Percentiles rank a stretch among this genome's conserved stretches.
Evolutionary conservation across 495 filamentous ascomycete genomes (phyloP).

Genomic region (Trichoderma parareesei): DNA sequence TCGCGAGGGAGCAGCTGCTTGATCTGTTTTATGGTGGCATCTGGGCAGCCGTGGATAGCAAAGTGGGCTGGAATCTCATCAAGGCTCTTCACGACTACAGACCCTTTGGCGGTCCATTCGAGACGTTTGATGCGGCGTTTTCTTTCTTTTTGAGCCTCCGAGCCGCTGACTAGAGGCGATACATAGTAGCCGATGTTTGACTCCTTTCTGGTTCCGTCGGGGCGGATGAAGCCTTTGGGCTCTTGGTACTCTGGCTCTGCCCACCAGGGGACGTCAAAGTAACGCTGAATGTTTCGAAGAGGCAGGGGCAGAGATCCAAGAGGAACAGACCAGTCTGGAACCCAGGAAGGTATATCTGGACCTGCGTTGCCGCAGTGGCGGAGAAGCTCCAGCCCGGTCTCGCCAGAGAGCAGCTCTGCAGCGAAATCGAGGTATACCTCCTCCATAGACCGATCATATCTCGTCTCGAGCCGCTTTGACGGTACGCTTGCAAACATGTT

Average conservation of each 20-base stretch:
- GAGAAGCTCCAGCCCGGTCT: neutral
- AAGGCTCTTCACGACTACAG: neutral
- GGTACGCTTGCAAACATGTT: neutral
- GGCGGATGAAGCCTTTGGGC: neutral
- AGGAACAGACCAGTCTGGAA: neutral
- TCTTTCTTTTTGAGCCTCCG: neutral
- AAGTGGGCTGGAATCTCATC: neutral
- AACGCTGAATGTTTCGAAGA: constrained; percentile 3
- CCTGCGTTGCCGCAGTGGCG: neutral
- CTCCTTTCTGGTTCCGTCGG: neutral
- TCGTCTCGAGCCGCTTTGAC: neutral
- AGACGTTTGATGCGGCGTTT: constrained; percentile 2
- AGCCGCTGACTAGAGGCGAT: neutral
- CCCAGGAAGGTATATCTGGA: neutral
- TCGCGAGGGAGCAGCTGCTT: neutral
- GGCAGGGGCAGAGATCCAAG: neutral
- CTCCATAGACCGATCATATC: neutral
- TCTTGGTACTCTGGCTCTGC: neutral
- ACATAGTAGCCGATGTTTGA: neutral
- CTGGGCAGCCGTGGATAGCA: neutral
- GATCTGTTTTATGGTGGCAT: neutral
- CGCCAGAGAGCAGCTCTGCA: neutral
- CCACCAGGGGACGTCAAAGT: constrained; percentile 5
- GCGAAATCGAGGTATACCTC: neutral
- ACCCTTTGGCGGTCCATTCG: neutral